Conservation (phyloP, 805 yeast species). For the Saturnispora mendoncae region DNA sequence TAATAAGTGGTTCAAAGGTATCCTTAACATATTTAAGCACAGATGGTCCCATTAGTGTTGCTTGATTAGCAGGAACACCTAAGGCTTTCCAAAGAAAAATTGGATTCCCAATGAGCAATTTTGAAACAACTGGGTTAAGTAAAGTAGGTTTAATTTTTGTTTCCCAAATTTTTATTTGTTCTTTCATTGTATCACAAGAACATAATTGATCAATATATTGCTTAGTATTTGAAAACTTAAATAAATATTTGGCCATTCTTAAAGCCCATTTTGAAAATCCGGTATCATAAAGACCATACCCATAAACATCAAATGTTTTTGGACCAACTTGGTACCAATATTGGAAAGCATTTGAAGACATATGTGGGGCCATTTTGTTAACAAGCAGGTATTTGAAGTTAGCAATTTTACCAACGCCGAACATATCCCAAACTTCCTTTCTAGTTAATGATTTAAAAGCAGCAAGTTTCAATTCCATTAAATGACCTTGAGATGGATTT, state of each 20-base stretch:
- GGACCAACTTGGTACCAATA: conserved; percentile 65
- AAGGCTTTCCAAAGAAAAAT: conserved; percentile 81
- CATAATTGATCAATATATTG: conserved; percentile 48
- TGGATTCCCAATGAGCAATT: conserved; percentile 68
- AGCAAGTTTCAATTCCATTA: conserved; percentile 71
- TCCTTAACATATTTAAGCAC: conserved; percentile 64
- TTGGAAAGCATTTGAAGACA: conserved; percentile 75
- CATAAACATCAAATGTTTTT: conserved; percentile 43
- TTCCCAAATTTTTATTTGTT: conserved; percentile 61
- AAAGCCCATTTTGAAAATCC: conserved; percentile 86
- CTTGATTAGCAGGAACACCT: conserved; percentile 85
- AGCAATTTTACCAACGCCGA: conserved; percentile 64
- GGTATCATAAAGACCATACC: conserved; percentile 65
- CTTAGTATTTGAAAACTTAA: conserved; percentile 45
- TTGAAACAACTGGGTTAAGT: conserved; percentile 61
- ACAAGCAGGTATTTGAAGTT: conserved; percentile 45
- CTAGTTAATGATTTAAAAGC: conserved; percentile 48
- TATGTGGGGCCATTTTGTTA: conserved; percentile 51
- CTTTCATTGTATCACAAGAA: conserved; percentile 44
- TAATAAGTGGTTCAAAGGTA: conserved; percentile 68
- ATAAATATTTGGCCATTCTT: conserved; percentile 53
- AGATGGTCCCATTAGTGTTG: conserved; percentile 67
- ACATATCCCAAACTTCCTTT: conserved; percentile 62
- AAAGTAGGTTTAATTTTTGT: conserved; percentile 55
- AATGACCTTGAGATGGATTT: conserved; percentile 76